Evolutionary conservation across 208 protist species (phyloP), one percentile per base, ranked within the genome.

Genomic region (Acanthamoeba castellanii): DNA sequence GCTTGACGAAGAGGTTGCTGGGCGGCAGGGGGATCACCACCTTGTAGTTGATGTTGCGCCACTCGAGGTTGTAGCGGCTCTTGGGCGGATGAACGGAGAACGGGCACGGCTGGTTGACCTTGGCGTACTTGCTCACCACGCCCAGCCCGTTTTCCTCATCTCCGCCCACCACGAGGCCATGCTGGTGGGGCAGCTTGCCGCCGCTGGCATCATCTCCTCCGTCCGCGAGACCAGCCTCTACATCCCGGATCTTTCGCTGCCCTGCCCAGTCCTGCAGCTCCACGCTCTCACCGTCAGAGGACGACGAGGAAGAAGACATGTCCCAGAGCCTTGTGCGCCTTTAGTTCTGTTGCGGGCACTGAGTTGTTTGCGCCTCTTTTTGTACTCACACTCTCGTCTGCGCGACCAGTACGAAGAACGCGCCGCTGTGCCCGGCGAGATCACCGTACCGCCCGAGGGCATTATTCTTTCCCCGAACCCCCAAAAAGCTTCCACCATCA

Each of bases 31-130:
- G 89, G 42, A 93, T 27, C 42, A 82, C 66, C 45, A 93, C 70
- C 45, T 72, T 82, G 70, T 93, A 93, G 61, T 81, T 78, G 57
- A 93, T 72, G 89, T 93, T 93, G 61, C 70, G 61, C 89, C 89
- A 93, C 89, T 93, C 89, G 16, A 93, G 89, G 14, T 57, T 81
- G 57, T 59, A 81, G 45, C 11, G 42, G 9, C 64, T 6, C 47
- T 55, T 93, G 47, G 89, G 89, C 8, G 81, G 45, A 6, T 89
- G 81, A 3, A 45, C n/a, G 0, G 81, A 89, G 30, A 89, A 89
- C 14, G 81, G 81, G 81, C 81, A 89, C 52, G 81, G 81, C 47
- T 89, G 81, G 47, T 89, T 89, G 25, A 89, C 81, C 81, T 89
- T 89, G 81, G 81, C 81, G 22, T 89, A 89, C 47, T 89, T 89